Evolutionary conservation across 2,329 filamentous ascomycete genomes (phyloP), one percentile per base, ranked within the genome.

Genomic region (Teratosphaeriaceae sp.): DNA sequence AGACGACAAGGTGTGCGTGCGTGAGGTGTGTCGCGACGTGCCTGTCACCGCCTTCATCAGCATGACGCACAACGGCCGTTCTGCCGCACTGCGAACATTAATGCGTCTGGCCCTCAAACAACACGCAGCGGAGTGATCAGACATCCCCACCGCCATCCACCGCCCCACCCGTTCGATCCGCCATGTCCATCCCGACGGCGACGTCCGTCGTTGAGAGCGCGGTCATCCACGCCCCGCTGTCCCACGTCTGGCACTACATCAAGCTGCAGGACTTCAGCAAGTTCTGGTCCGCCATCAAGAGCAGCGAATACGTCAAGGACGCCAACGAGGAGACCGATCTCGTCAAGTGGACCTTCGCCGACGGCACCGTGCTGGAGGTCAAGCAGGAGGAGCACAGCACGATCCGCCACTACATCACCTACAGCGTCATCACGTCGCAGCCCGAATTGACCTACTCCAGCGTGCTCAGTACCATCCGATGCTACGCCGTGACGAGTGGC

Each of bases 361-460:
- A 86, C 56, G 80, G 80, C 38, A 79, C 75, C 21, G 73, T 77
- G 43, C 67, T 84, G 16, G 80, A 85, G 63, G 78, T 86, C 53
- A 85, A 85, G 77, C 80, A 83, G 69, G 82, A 86, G 66, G 82
- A 84, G 70, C 81, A 85, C 67, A 82, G 78, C 16, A 42, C 42
- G 19, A 81, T 85, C 69, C 78, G 85, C 62, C 81, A 85, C 71
- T 85, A 74, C 71, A 84, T 86, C 65, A 85, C 82, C 46, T 86
- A 85, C 73, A 79, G 75, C 49, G 70, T 85, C 66, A 85, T 86
- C 66, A 75, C 78, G 8, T 73, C 80, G 20, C 69, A 78, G 64
- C 81, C 81, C 8, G 75, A 78, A 49, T 69, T 85, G 44, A 74
- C 69, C 47, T 85, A 85, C 68, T 79, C 79, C 38, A 77, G 74